Conservation (phyloP, 148 eudicot species). For the Cornus florida region DNA sequence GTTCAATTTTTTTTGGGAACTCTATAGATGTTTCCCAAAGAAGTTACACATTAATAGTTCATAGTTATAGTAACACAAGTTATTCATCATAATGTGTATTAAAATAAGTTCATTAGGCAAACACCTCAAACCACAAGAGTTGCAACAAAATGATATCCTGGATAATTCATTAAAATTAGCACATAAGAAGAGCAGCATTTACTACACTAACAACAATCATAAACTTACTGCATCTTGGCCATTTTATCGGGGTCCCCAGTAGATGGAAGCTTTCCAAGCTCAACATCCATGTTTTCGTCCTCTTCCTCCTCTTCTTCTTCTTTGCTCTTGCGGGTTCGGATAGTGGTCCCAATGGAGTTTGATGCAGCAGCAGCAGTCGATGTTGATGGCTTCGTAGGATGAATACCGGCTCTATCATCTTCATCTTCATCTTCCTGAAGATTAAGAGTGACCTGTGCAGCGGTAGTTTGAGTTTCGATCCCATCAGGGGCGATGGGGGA, state of each 20-base stretch:
- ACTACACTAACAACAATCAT: neutral
- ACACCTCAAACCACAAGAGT: neutral
- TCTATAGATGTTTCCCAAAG: neutral
- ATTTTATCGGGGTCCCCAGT: constrained; percentile 75
- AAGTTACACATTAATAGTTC: neutral
- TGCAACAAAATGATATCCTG: neutral
- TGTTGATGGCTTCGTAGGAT: constrained; percentile 31
- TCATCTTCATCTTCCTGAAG: constrained; percentile 37
- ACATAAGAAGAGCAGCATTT: neutral
- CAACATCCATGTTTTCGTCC: constrained; percentile 86
- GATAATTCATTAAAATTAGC: neutral
- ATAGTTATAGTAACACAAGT: neutral
- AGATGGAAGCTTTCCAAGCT: constrained; percentile 59
- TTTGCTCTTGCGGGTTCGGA: constrained; percentile 42
- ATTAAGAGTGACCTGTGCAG: constrained; percentile 25
- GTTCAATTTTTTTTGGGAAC: too few relatives aligned
- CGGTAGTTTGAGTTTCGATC: constrained; percentile 42
- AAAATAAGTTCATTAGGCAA: neutral
- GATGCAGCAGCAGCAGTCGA: constrained; percentile 30
- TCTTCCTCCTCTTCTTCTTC: constrained; percentile 86
- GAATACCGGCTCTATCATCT: constrained; percentile 8
- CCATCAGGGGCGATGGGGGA: constrained; percentile 58
- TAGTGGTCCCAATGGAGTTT: constrained; percentile 16
- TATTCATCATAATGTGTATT: neutral
- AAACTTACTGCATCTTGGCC: constrained; percentile 90